phyloP scores from a whole-genome alignment of 2,329 filamentous ascomycete species.

The Sarocladium brachiariae region DNA sequence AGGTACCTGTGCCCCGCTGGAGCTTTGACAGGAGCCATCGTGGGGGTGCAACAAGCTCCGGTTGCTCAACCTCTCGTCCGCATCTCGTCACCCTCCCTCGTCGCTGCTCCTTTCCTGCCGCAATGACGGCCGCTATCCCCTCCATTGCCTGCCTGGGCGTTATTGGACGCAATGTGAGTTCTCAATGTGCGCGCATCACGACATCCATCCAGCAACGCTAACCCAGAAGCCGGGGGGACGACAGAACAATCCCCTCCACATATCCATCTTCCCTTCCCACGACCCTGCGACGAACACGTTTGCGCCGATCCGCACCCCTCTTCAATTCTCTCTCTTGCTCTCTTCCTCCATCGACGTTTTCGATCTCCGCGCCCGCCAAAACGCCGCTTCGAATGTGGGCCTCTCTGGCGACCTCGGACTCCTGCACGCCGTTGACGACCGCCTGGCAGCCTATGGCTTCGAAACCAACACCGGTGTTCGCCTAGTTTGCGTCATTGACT shows the following conservation, averaged over 20 bases:
- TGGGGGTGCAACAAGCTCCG: background rate
- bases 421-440: slow-evolving; percentile 88
- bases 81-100: background rate
- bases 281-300: slow-evolving; percentile 46
- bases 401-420: slow-evolving; percentile 82
- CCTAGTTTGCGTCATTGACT: slow-evolving; percentile 84
- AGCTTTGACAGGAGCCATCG: background rate
- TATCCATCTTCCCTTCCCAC: slow-evolving; percentile 79
- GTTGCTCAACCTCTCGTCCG: background rate
- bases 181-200: background rate
- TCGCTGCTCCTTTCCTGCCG: slow-evolving; percentile 10
- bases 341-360: slow-evolving; percentile 92
- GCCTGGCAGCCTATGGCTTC: slow-evolving; percentile 89
- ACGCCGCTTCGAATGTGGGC: slow-evolving; percentile 41
- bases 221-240: background rate
- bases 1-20: too few relatives aligned
- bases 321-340: slow-evolving; percentile 88
- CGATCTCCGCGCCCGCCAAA: slow-evolving; percentile 70
- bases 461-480: slow-evolving; percentile 93
- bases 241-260: slow-evolving; percentile 94
- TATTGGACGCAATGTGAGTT: slow-evolving; percentile 80
- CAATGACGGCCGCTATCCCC: slow-evolving; percentile 58
- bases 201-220: slow-evolving; percentile 60
- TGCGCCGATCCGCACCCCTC: slow-evolving; percentile 57
- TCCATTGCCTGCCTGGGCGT: slow-evolving; percentile 90